Percentiles rank a stretch among this genome's conserved stretches.
These are phyloP conservation scores for Didymellaceae sp. DNA, from an alignment of 2,329 filamentous ascomycete genomes.

Conservation along the genomic window DNA sequence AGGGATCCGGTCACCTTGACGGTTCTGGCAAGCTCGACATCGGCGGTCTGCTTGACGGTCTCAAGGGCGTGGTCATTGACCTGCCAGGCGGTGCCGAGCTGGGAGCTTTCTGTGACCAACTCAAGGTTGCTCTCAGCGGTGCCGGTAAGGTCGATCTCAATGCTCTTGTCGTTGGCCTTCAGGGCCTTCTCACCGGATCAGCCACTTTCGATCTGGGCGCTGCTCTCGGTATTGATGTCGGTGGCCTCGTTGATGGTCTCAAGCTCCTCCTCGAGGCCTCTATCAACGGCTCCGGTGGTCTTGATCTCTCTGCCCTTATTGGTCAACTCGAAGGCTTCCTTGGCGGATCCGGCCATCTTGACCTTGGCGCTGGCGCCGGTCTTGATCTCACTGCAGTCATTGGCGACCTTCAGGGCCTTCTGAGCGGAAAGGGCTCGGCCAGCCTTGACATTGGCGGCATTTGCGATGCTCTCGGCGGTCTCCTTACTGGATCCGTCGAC, in stretches of 20 bases:
- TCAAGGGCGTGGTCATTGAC: slow-evolving; percentile 5
- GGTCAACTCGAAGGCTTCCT: slow-evolving; percentile 11
- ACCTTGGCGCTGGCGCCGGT: slow-evolving; percentile 3
- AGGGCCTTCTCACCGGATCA: slow-evolving; percentile 7
- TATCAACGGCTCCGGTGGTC: slow-evolving; percentile 6
- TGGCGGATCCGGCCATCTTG: slow-evolving; percentile 8
- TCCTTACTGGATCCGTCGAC: slow-evolving; percentile 6
- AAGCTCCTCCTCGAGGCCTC: slow-evolving; percentile 6
- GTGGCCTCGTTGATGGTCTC: slow-evolving; percentile 5
- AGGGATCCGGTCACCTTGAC: slow-evolving; percentile 6
- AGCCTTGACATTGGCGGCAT: slow-evolving; percentile 5
- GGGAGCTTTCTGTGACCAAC: slow-evolving; percentile 9
- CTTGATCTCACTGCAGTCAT: slow-evolving; percentile 6
- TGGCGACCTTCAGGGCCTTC: slow-evolving; percentile 5
- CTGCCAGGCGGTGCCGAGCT: slow-evolving; percentile 10
- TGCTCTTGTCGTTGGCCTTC: slow-evolving; percentile 1
- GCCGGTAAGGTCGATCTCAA: slow-evolving; percentile 9
- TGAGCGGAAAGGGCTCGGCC: slow-evolving; percentile 2
- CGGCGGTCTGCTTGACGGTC: slow-evolving; percentile 9
- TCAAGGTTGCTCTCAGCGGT: slow-evolving; percentile 6
- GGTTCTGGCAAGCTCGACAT: slow-evolving; percentile 10
- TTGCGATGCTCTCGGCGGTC: neutral
- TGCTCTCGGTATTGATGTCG: slow-evolving; percentile 14
- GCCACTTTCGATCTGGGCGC: slow-evolving; percentile 10
- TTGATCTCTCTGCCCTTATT: slow-evolving; percentile 7